Percentiles rank a stretch among this genome's conserved stretches.
Conservation (phyloP, 1,139 yeast species). For the Taphrina deformans region DNA sequence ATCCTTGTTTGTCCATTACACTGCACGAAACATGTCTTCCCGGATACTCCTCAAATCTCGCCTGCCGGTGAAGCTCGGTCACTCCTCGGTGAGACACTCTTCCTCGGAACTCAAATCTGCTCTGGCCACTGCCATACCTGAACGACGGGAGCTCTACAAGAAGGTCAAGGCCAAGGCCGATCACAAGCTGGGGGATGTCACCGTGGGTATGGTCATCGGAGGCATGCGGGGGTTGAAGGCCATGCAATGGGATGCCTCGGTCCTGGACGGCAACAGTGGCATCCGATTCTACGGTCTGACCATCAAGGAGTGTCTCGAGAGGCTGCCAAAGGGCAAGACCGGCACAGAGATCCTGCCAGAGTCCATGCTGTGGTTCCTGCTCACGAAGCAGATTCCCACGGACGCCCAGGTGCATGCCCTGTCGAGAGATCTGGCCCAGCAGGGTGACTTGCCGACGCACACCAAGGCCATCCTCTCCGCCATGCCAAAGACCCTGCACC, state of each 20-base stretch:
- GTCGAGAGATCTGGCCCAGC: constrained; percentile 79
- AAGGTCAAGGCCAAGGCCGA: constrained; percentile 48
- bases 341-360: constrained; percentile 58
- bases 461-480: constrained; percentile 78
- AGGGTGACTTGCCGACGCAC: constrained; percentile 79
- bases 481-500: constrained; percentile 85
- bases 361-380: constrained; percentile 83
- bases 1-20: background rate
- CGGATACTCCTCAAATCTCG: background rate
- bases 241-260: constrained; percentile 58
- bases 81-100: constrained; percentile 30
- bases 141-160: constrained; percentile 47
- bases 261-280: constrained; percentile 56
- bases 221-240: constrained; percentile 60
- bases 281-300: constrained; percentile 58
- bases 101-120: constrained; percentile 45
- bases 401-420: constrained; percentile 71
- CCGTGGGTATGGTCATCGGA: constrained; percentile 52
- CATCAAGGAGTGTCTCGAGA: constrained; percentile 54
- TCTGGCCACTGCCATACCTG: constrained; percentile 50
- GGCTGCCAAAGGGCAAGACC: constrained; percentile 51
- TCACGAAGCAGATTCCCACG: constrained; percentile 69
- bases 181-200: constrained; percentile 41
- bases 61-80: constrained; percentile 8
- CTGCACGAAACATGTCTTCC: constrained; percentile 5